These are phyloP conservation scores for Pythium apleroticum DNA, from an alignment of 352 stramenopile species.

Conservation along the genomic window DNA sequence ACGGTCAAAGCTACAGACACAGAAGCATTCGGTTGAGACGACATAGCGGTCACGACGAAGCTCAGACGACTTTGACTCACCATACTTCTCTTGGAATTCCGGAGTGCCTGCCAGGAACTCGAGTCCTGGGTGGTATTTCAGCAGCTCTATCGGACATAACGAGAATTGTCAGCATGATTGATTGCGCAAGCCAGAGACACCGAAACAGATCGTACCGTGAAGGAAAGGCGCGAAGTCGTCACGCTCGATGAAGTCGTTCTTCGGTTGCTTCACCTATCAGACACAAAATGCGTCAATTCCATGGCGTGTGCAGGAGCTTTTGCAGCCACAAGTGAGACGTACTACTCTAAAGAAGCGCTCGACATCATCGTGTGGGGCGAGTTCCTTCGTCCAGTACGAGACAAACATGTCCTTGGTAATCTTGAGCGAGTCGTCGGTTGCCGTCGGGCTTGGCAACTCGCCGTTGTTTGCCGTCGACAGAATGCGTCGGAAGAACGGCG, in stretches of 20 bases:
- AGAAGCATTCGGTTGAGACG: not conserved
- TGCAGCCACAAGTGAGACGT: too few species aligned
- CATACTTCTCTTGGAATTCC: conserved; percentile 99
- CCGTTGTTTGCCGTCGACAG: conserved; percentile 29
- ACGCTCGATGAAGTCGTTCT: conserved; percentile 88
- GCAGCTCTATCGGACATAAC: conserved; percentile 47
- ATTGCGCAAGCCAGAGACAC: not conserved
- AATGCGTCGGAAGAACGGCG: conserved; percentile 94
- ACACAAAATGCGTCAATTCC: not conserved
- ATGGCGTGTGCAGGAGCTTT: too few species aligned
- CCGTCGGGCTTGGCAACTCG: conserved; percentile 20
- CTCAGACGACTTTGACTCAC: too few species aligned
- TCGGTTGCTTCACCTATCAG: conserved; percentile 90
- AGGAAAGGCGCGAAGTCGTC: conserved; percentile 98
- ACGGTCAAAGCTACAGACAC: conserved; percentile 90
- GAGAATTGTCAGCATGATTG: not conserved
- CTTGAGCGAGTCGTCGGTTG: conserved; percentile 36
- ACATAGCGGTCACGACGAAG: not conserved
- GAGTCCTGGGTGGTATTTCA: conserved; percentile 91
- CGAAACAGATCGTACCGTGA: conserved; percentile 61
- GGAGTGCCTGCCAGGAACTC: conserved; percentile 97
- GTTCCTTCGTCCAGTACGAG: conserved; percentile 93
- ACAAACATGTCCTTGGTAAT: conserved; percentile 91
- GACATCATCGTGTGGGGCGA: conserved; percentile 94
- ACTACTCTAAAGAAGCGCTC: conserved; percentile 97